Conservation (phyloP, 2,329 filamentous ascomycete genomes). For the Coniella lustricola region DNA sequence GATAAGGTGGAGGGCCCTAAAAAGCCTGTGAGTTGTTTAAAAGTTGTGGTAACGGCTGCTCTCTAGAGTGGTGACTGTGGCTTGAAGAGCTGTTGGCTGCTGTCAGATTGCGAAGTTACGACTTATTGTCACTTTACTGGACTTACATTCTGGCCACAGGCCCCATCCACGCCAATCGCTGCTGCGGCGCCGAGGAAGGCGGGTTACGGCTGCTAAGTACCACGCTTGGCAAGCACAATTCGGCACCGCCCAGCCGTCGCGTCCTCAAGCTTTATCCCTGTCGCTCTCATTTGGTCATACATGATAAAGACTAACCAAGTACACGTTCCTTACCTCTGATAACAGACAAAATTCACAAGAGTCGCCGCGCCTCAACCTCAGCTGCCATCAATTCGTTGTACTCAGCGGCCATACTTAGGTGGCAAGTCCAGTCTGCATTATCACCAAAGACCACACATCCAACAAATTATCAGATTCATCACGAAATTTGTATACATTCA, state of each 20-base stretch:
- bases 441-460: too few species aligned
- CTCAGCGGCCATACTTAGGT: too few species aligned
- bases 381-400: too few species aligned
- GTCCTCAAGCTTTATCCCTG: background rate
- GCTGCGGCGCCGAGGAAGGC: background rate
- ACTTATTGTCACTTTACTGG: too few species aligned
- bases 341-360: too few species aligned
- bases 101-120: background rate
- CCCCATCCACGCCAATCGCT: background rate
- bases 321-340: too few species aligned
- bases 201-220: background rate
- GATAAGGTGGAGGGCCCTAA: background rate
- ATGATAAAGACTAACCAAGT: too few species aligned
- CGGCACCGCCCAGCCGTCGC: too few species aligned
- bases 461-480: too few species aligned
- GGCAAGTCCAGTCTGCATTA: too few species aligned
- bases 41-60: background rate
- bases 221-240: background rate
- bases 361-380: too few species aligned
- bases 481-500: background rate
- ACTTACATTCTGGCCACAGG: conserved; percentile 2
- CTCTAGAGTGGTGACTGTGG: background rate
- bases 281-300: background rate
- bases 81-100: background rate
- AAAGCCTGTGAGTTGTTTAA: background rate